phyloP scores from a whole-genome alignment of 306 rosid species.

The Canavalia gladiata region DNA sequence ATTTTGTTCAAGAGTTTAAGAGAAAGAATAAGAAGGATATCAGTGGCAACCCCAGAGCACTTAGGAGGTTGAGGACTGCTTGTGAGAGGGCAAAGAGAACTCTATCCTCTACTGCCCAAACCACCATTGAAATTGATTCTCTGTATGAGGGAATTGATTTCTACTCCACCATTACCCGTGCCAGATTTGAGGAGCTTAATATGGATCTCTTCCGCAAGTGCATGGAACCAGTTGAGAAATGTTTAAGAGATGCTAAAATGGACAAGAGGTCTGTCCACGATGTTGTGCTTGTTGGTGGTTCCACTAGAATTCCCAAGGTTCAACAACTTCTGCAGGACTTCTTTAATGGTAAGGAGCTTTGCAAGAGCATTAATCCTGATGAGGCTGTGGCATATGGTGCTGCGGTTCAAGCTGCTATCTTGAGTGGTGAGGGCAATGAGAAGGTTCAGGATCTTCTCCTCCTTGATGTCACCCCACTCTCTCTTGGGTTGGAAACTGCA shows the following conservation, averaged over 20 bases:
- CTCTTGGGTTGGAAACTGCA: slow-evolving; percentile 73
- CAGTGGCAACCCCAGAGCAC: slow-evolving; percentile 75
- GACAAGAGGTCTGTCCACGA: slow-evolving; percentile 59
- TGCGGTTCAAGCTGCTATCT: slow-evolving; percentile 63
- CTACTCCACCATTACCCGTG: slow-evolving; percentile 66
- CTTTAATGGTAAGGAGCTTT: slow-evolving; percentile 26
- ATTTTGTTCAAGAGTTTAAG: slow-evolving; percentile 77
- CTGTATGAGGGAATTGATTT: slow-evolving; percentile 77
- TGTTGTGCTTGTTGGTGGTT: slow-evolving; percentile 81
- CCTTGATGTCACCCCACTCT: slow-evolving; percentile 70
- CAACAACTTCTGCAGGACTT: slow-evolving; percentile 27
- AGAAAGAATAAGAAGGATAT: slow-evolving; percentile 80
- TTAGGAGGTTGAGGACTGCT: slow-evolving; percentile 70
- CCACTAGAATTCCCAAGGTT: slow-evolving; percentile 76
- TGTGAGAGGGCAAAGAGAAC: slow-evolving; percentile 25
- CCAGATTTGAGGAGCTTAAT: slow-evolving; percentile 16
- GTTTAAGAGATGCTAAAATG: slow-evolving; percentile 63
- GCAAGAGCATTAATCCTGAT: slow-evolving; percentile 71
- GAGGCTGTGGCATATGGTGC: slow-evolving; percentile 86
- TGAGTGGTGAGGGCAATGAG: slow-evolving; percentile 69
- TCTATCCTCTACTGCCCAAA: slow-evolving; percentile 26
- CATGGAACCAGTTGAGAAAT: slow-evolving; percentile 43
- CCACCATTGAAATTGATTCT: slow-evolving; percentile 66
- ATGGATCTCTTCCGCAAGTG: slow-evolving; percentile 36
- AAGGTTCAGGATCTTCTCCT: slow-evolving; percentile 82